Percentiles rank a stretch among this genome's conserved stretches.
Evolutionary conservation across 2,329 filamentous ascomycete species (phyloP).

Genomic region (Fusarium sp.): DNA sequence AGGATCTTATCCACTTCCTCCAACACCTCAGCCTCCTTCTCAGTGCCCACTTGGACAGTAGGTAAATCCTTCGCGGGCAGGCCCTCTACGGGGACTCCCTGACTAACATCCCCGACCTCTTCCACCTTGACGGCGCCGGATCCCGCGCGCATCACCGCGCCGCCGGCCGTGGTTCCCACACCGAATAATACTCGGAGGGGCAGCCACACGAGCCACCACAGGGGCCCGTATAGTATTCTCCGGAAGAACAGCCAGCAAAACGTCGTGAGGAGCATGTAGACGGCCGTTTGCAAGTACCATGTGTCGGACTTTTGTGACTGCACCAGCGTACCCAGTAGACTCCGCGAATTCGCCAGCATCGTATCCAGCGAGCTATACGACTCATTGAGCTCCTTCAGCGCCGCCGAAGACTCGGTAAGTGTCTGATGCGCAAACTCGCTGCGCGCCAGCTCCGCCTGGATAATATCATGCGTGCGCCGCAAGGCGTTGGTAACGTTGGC

Average conservation of each 20-base stretch:
- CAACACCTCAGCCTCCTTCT: constrained; percentile 54
- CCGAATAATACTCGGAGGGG: constrained; percentile 78
- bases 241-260: constrained; percentile 89
- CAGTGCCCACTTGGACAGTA: constrained; percentile 60
- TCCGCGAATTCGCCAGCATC: constrained; percentile 79
- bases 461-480: constrained; percentile 86
- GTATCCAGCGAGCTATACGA: constrained; percentile 84
- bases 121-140: constrained; percentile 42
- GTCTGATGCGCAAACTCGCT: constrained; percentile 93
- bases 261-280: constrained; percentile 84
- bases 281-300: constrained; percentile 94
- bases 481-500: constrained; percentile 87
- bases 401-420: constrained; percentile 84
- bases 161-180: constrained; percentile 66
- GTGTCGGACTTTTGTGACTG: constrained; percentile 95
- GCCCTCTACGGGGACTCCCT: constrained; percentile 49
- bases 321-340: constrained; percentile 82
- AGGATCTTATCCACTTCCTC: constrained; percentile 69
- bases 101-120: constrained; percentile 44
- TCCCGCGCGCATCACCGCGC: constrained; percentile 59
- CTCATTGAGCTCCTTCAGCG: constrained; percentile 83
- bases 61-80: constrained; percentile 59
- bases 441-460: constrained; percentile 85
- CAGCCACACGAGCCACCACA: constrained; percentile 90
- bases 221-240: constrained; percentile 85